These are phyloP conservation scores for Phaffia tasmanica DNA, from an alignment of 768 basidiomycete species.

Conservation along the genomic window DNA sequence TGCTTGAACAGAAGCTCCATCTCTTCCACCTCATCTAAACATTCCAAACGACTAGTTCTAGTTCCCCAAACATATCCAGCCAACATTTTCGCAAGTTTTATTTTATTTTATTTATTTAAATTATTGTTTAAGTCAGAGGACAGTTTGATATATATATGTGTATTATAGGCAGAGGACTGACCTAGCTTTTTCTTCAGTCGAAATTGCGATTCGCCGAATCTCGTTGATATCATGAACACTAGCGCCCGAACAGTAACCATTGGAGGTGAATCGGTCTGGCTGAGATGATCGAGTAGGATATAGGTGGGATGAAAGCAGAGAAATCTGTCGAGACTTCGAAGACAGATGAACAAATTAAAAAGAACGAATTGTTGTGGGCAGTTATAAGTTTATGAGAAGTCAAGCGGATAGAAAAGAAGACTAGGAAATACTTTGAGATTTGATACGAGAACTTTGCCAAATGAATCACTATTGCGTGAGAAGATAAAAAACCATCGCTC, in stretches of 20 bases:
- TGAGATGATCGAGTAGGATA: conserved; percentile 53
- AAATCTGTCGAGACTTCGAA: conserved; percentile 55
- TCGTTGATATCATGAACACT: conserved; percentile 57
- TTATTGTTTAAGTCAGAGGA: background rate
- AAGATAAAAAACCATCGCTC: background rate
- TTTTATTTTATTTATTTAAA: background rate
- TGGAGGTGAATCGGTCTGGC: conserved; percentile 47
- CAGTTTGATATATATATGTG: background rate
- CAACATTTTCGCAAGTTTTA: conserved; percentile 51
- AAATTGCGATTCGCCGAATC: conserved; percentile 45
- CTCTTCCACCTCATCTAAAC: conserved; percentile 90
- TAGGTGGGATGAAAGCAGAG: conserved; percentile 59
- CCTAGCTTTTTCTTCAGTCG: conserved; percentile 33
- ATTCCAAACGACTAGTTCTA: conserved; percentile 69
- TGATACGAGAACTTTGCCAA: conserved; percentile 83
- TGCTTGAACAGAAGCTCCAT: conserved; percentile 78
- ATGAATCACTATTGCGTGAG: conserved; percentile 47
- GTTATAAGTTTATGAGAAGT: conserved; percentile 2
- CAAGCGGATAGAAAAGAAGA: background rate
- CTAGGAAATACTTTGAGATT: conserved; percentile 58
- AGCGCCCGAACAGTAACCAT: conserved; percentile 43
- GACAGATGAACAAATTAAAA: no score
- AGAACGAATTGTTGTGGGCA: background rate
- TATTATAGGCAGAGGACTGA: conserved; percentile 41
- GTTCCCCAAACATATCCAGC: conserved; percentile 7